Base-by-base conservation (phyloP, 73 alveolate species). In the Blepharisma japonicum region DNA sequence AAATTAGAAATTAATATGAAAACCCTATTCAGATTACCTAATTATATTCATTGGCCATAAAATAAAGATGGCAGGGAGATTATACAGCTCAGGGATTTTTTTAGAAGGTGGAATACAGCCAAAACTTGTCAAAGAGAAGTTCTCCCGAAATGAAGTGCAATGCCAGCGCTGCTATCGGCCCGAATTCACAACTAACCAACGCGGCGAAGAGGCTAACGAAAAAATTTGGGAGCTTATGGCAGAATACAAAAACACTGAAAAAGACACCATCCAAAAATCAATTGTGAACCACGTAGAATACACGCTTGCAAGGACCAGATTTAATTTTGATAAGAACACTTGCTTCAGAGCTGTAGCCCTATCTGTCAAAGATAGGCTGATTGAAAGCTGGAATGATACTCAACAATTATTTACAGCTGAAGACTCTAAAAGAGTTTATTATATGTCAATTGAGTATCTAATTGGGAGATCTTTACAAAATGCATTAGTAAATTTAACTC, bases 381-480 rank as follows among this genome's bases (percentile, higher is more conserved):
- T 96, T 71, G 99, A 96, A 84, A 79, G 96, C 39, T 88, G 95
- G 96, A 97, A 97, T 76, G 99, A 95, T 87, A 93, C 99, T 11
- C 72, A 81, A 14, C 84, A 88, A 61, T 82, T 71, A 45, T 77
- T 55, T 46, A 68, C 88, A 0, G 87, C 56, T 1, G 68, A 70
- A 70, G 66, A 70, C 39, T 45, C 23, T 70, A 70, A 70, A 47
- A 77, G 96, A 68, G 91, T 89, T 54, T 95, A 96, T 89, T 97
- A 97, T 88, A 77, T 97, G 78, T 91, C 98, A n/a, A 90, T 97
- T 6, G 99, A 97, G 86, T 97, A 92, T 89, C 85, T 97, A 77
- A 93, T 97, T 54, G 99, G 99, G 25, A 74, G 99, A 53, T 92
- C 80, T 55, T 68, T 97, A 91, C 97, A 97, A 92, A 96, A 96